phyloP scores from a whole-genome alignment of 1,284 basidiomycete genomes.

The Sanghuangporus sanghuang region DNA sequence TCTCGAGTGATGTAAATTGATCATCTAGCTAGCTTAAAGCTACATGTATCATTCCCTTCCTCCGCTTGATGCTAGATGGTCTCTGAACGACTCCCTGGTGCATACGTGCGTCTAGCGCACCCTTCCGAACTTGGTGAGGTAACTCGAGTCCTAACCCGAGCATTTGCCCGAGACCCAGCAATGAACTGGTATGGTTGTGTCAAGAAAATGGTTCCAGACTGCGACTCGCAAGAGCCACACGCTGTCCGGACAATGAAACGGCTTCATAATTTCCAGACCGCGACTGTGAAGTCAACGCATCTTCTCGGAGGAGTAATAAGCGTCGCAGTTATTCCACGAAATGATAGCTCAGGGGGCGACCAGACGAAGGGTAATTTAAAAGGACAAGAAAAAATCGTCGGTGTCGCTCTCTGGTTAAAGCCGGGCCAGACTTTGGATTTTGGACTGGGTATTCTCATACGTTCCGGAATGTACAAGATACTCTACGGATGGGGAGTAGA shows the following conservation, averaged over 20 bases:
- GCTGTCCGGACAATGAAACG: constrained; percentile 16
- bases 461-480: neutral
- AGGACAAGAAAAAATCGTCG: neutral
- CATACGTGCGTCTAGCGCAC: neutral
- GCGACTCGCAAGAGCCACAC: constrained; percentile 1
- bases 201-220: constrained; percentile 13
- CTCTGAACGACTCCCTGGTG: neutral
- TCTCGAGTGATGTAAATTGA: too few relatives aligned
- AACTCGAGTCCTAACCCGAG: constrained; percentile 17
- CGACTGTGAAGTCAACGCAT: neutral
- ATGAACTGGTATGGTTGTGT: constrained; percentile 24
- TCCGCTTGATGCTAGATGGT: neutral
- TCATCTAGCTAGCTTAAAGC: too few relatives aligned
- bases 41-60: too few relatives aligned
- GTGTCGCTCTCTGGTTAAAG: neutral
- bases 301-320: constrained; percentile 7
- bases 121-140: neutral
- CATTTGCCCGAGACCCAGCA: constrained; percentile 21
- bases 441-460: neutral
- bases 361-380: neutral
- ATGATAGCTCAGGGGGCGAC: neutral
- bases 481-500: constrained; percentile 4
- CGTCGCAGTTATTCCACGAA: neutral
- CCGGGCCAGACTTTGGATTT: neutral
- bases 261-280: constrained; percentile 7